Percentiles rank a stretch among this genome's conserved stretches.
Conservation (phyloP, 805 yeast species). For the Candida rishiriensis region DNA sequence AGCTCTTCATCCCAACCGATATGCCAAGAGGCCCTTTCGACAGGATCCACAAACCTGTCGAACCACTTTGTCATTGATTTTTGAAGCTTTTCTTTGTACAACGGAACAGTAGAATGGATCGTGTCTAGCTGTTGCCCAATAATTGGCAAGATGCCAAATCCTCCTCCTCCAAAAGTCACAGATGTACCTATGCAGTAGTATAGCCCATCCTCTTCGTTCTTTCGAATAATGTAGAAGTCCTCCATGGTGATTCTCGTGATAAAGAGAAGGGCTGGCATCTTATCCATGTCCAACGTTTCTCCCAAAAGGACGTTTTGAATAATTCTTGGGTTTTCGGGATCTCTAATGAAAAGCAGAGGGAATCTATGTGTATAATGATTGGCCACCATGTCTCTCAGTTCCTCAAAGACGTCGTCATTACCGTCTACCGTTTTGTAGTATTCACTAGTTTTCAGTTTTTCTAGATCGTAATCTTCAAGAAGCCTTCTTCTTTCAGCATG, state of each 20-base stretch:
- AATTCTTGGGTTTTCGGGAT: conserved; percentile 28
- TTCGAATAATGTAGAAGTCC: conserved; percentile 40
- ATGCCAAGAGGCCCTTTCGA: conserved; percentile 48
- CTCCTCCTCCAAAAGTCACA: conserved; percentile 51
- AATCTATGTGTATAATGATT: conserved; percentile 40
- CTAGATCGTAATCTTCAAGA: conserved; percentile 35
- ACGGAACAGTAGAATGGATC: conserved; percentile 45
- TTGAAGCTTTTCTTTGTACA: conserved; percentile 42
- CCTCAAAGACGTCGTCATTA: conserved; percentile 35
- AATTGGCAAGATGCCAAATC: conserved; percentile 36
- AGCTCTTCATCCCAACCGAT: conserved; percentile 44
- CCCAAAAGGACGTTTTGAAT: conserved; percentile 39
- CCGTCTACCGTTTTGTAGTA: conserved; percentile 36
- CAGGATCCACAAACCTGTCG: conserved; percentile 37
- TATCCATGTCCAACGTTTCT: conserved; percentile 40
- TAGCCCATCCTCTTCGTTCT: conserved; percentile 27
- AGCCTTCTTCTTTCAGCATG: conserved; percentile 37
- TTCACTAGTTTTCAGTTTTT: conserved; percentile 30
- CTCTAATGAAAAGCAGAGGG: conserved; percentile 34
- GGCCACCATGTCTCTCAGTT: conserved; percentile 39
- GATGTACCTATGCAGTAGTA: conserved; percentile 48
- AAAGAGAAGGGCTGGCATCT: conserved; percentile 40
- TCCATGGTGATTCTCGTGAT: conserved; percentile 47
- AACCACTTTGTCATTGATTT: conserved; percentile 50
- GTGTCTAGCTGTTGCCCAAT: conserved; percentile 35